Conservation (phyloP, 2,329 filamentous ascomycete species). For the Aspergillus tubingensis region DNA sequence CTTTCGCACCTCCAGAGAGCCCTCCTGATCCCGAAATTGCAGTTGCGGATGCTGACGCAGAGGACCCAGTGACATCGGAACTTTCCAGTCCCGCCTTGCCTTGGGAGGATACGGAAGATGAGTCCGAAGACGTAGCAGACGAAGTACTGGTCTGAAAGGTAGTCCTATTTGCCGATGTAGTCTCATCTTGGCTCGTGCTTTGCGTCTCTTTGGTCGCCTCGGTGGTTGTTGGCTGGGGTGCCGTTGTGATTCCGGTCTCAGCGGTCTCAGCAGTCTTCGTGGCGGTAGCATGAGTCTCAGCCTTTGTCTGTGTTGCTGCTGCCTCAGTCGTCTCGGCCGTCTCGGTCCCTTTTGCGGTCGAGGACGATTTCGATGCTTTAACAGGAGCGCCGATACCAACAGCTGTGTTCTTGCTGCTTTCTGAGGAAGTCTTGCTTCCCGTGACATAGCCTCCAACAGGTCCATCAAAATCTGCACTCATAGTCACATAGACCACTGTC, state of each 20-base stretch:
- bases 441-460: slow-evolving; percentile 53
- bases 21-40: slow-evolving; percentile 35
- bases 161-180: slow-evolving; percentile 16
- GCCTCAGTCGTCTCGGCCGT: slow-evolving; percentile 10
- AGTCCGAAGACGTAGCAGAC: slow-evolving; percentile 14
- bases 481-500: slow-evolving; percentile 54
- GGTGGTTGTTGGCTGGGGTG: slow-evolving; percentile 17
- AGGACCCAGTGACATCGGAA: slow-evolving; percentile 19
- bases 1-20: slow-evolving; percentile 59
- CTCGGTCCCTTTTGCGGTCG: slow-evolving; percentile 13
- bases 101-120: slow-evolving; percentile 9
- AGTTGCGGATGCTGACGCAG: slow-evolving; percentile 28
- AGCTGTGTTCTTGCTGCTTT: slow-evolving; percentile 19
- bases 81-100: slow-evolving; percentile 21
- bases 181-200: slow-evolving; percentile 5
- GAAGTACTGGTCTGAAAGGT: slow-evolving; percentile 26
- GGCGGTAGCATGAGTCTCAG: slow-evolving; percentile 16
- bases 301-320: slow-evolving; percentile 12
- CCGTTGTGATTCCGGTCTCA: slow-evolving; percentile 15
- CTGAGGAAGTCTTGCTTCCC: slow-evolving; percentile 14
- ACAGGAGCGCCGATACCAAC: slow-evolving; percentile 38
- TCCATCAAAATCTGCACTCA: slow-evolving; percentile 55
- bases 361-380: slow-evolving; percentile 12
- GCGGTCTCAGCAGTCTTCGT: slow-evolving; percentile 16
- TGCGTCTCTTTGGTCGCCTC: slow-evolving; percentile 17